Conservation (phyloP, 176 grass and related monocot species). For the Hordeum marinum region DNA sequence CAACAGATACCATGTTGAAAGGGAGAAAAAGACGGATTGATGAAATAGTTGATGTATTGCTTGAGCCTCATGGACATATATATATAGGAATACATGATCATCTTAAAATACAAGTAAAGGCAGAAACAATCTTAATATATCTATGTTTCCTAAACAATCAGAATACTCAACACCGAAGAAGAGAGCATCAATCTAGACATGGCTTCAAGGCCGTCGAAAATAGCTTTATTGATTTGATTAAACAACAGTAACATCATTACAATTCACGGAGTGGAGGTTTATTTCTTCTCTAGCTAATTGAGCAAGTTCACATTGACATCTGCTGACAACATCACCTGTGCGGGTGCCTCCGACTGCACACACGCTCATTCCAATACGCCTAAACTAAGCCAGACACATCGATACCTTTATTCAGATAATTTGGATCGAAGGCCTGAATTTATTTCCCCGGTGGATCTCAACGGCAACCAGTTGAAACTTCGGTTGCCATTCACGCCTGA, state of each 20-base stretch:
- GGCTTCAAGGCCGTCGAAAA: not conserved
- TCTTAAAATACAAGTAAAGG: too few species aligned
- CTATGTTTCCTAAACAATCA: too few species aligned
- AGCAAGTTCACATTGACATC: not conserved
- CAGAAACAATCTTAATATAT: too few species aligned
- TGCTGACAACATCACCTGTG: not conserved
- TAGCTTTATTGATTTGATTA: not conserved
- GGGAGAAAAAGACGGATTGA: too few species aligned
- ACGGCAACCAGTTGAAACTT: not conserved
- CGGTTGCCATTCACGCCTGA: constrained; percentile 12
- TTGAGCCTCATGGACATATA: too few species aligned
- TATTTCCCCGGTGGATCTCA: not conserved
- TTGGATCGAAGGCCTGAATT: not conserved
- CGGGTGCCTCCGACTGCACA: not conserved
- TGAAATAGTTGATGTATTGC: too few species aligned
- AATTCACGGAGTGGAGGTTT: not conserved
- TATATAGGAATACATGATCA: too few species aligned
- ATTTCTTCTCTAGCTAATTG: not conserved
- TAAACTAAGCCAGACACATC: not conserved
- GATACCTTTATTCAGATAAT: constrained; percentile 26
- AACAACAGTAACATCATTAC: not conserved
- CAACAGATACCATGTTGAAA: too few species aligned
- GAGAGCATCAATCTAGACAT: not conserved
- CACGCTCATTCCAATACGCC: not conserved
- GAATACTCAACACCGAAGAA: not conserved